Percentiles rank a stretch among this genome's conserved stretches.
phyloP scores from a whole-genome alignment of 352 stramenopile genomes.

The Pythium rishiriense region DNA sequence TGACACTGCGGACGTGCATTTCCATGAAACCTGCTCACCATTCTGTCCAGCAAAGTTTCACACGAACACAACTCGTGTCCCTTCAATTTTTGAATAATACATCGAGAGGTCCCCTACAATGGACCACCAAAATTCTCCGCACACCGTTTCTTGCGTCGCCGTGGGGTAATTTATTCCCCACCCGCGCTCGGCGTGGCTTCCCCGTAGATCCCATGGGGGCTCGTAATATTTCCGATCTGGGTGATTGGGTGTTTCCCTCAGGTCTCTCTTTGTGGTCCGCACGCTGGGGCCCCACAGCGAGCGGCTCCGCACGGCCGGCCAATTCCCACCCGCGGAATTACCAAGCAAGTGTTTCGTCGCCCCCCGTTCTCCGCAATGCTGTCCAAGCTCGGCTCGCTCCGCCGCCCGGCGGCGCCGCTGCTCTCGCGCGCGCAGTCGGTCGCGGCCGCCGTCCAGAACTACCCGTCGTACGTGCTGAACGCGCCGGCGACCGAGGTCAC shows the following conservation, averaged over 20 bases:
- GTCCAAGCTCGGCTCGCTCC: constrained; percentile 58
- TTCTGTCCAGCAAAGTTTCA: not conserved
- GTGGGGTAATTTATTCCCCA: constrained; percentile 17
- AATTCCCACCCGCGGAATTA: constrained; percentile 29
- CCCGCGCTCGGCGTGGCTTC: too few relatives aligned
- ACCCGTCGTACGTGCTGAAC: constrained; percentile 91
- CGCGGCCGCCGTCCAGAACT: constrained; percentile 67
- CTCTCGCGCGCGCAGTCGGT: constrained; percentile 72
- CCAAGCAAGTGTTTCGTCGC: not conserved
- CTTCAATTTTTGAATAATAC: not conserved
- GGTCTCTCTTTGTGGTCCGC: constrained; percentile 17
- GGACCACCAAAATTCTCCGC: constrained; percentile 29
- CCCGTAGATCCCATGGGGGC: too few relatives aligned
- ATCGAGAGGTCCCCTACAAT: not conserved
- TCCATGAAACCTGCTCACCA: constrained; percentile 28
- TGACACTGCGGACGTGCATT: constrained; percentile 1
- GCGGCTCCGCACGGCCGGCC: constrained; percentile 3
- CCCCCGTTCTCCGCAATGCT: constrained; percentile 39
- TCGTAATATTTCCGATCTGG: constrained; percentile 17
- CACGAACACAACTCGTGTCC: too few relatives aligned
- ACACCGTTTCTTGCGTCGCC: not conserved
- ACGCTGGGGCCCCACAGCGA: not conserved
- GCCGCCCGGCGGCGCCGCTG: constrained; percentile 41
- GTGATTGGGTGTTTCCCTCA: constrained; percentile 22
- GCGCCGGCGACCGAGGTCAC: constrained; percentile 96